Percentiles rank a stretch among this genome's conserved stretches.
phyloP scores from a whole-genome alignment of 1,139 yeast genomes.

The Hansenula lynferdii region DNA sequence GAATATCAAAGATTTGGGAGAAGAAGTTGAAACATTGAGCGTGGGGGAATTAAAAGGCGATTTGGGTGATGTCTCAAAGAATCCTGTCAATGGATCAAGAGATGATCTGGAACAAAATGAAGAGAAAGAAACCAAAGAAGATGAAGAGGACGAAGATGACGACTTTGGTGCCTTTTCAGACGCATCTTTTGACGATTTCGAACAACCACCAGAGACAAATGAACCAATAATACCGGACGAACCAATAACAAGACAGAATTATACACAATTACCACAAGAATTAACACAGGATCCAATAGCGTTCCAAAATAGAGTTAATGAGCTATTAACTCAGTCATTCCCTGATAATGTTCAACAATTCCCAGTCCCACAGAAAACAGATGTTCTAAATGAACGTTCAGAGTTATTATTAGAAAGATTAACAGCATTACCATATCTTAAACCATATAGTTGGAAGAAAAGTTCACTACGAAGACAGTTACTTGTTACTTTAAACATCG shows the following conservation, averaged over 20 bases:
- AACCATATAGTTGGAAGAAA: conserved; percentile 54
- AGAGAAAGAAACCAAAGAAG: neutral
- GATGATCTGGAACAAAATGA: too few species aligned
- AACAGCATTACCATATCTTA: conserved; percentile 37
- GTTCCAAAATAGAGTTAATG: conserved; percentile 8
- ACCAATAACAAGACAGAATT: neutral
- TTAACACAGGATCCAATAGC: conserved; percentile 7
- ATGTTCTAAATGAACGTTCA: conserved; percentile 19
- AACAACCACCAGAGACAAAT: conserved; percentile 12
- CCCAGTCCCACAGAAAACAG: conserved; percentile 6
- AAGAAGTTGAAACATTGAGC: neutral
- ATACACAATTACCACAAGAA: conserved; percentile 12
- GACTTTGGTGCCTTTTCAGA: conserved; percentile 41
- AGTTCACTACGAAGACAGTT: conserved; percentile 54
- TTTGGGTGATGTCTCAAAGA: neutral
- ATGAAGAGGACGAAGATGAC: conserved; percentile 28
- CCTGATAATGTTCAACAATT: conserved; percentile 8
- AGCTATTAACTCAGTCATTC: conserved; percentile 10
- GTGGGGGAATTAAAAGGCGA: neutral
- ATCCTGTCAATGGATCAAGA: neutral
- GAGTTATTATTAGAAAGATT: conserved; percentile 28
- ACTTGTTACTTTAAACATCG: conserved; percentile 52
- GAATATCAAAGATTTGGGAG: neutral
- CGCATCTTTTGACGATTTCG: conserved; percentile 35
- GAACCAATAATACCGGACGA: neutral